These are phyloP conservation scores for Fusarium liriodendri DNA, from an alignment of 2,329 filamentous ascomycete species.

Conservation along the genomic window DNA sequence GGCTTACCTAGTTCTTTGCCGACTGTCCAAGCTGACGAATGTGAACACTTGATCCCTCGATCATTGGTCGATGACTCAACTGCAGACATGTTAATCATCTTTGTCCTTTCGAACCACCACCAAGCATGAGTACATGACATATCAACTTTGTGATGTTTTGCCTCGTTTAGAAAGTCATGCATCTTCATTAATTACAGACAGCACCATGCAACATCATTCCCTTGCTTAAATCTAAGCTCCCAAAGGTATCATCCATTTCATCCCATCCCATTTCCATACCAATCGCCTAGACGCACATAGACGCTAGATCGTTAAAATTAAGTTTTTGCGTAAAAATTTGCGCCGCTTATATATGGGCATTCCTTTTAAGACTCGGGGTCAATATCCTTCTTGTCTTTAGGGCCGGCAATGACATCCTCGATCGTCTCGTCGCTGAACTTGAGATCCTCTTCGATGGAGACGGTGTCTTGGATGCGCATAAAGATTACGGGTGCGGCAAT, in stretches of 20 bases:
- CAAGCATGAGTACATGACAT: neutral
- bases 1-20: no score
- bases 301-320: constrained; percentile 16
- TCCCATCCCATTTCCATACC: neutral
- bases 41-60: no score
- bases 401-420: constrained; percentile 67
- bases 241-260: constrained; percentile 3
- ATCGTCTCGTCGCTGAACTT: constrained; percentile 87
- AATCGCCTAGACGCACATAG: neutral
- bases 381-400: constrained; percentile 24
- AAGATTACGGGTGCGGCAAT: constrained; percentile 83
- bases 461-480: constrained; percentile 80
- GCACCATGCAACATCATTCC: neutral
- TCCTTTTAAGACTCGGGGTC: constrained; percentile 31
- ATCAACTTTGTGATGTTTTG: neutral
- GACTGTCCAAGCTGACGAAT: no score
- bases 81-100: no score
- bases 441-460: constrained; percentile 82
- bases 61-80: no score
- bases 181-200: neutral
- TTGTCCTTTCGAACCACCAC: no score
- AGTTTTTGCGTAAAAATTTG: constrained; percentile 10
- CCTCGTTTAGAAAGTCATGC: neutral
- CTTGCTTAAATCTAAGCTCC: neutral
- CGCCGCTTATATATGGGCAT: neutral